Evolutionary conservation across 73 alveolate genomes (phyloP), one percentile per base, ranked within the genome.

Genomic region (Paramecium pentaurelia): DNA sequence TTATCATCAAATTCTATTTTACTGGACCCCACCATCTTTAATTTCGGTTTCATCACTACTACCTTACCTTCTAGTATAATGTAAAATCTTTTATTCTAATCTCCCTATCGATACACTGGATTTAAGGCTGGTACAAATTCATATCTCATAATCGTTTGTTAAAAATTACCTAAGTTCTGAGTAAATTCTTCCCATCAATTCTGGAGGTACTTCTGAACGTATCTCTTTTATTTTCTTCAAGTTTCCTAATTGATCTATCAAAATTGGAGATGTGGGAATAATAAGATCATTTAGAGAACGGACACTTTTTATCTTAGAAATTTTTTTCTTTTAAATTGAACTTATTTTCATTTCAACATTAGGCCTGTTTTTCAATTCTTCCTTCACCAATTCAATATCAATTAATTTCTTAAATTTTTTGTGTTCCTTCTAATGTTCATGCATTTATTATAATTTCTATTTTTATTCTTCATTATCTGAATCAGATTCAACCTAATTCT

Each of bases 31-130:
- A 80, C 91, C 91, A 80, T 80, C 58, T 47, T 80, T 27, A 44
- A 34, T 47, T 49, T 80, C 6, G 91, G 91, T 27, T 80, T 80
- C 77, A 80, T 42, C 11, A 80, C 91, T 2, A 80, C 91, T 14
- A 34, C 47, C 16, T 45, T 45, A 1, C 91, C 91, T 14, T 80
- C 91, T 80, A 80, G 30, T 32, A 80, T 44, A 22, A 80, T 42
- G 58, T 80, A 80, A 36, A 80, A 80, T 20, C 16, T 80, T 42
- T 80, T 80, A 27, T 42, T 42, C 8, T 45, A 22, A 36, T 80
- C 91, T 45, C 91, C 91, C 51, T 80, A 47, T 80, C 75, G 49
- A 80, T 80, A 80, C 10, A 80, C 45, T 47, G 91, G 45, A 25
- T 22, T 42, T 28, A 80, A 27, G 58, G 91, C 77, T 27, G 91